Conservation (phyloP, 495 filamentous ascomycete genomes). For the Daldinia caldariorum region DNA sequence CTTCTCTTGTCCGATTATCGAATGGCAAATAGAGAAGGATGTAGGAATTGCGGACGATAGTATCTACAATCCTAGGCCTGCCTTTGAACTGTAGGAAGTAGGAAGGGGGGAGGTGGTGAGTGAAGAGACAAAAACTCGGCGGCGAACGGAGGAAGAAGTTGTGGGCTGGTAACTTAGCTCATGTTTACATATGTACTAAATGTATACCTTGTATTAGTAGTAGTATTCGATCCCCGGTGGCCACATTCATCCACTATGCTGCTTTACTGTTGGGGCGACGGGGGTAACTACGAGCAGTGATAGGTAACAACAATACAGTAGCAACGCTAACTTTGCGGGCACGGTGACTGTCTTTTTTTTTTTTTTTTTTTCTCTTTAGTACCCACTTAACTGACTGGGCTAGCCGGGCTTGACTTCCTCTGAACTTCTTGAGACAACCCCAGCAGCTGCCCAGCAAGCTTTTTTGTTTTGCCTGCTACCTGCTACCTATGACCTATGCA, state of each 20-base stretch:
- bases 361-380: constrained; percentile 1
- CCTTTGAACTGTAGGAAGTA: constrained; percentile 43
- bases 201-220: neutral
- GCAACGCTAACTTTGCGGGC: constrained; percentile 9
- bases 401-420: constrained; percentile 15
- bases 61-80: constrained; percentile 46
- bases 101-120: constrained; percentile 23
- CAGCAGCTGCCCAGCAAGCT: constrained; percentile 17
- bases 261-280: constrained; percentile 30
- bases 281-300: constrained; percentile 6
- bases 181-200: constrained; percentile 22
- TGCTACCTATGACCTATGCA: constrained; percentile 7
- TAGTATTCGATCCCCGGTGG: constrained; percentile 5
- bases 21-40: constrained; percentile 40
- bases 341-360: constrained; percentile 3
- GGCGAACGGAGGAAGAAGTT: constrained; percentile 9
- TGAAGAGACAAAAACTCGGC: constrained; percentile 36
- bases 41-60: constrained; percentile 36
- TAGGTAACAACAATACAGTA: constrained; percentile 5
- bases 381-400: constrained; percentile 20
- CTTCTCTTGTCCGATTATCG: constrained; percentile 37
- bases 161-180: constrained; percentile 22
- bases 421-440: constrained; percentile 25
- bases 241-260: neutral
- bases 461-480: neutral